Evolutionary conservation across 805 yeast genomes (phyloP).

Genomic region (Teunomyces barrocoloradensis): DNA sequence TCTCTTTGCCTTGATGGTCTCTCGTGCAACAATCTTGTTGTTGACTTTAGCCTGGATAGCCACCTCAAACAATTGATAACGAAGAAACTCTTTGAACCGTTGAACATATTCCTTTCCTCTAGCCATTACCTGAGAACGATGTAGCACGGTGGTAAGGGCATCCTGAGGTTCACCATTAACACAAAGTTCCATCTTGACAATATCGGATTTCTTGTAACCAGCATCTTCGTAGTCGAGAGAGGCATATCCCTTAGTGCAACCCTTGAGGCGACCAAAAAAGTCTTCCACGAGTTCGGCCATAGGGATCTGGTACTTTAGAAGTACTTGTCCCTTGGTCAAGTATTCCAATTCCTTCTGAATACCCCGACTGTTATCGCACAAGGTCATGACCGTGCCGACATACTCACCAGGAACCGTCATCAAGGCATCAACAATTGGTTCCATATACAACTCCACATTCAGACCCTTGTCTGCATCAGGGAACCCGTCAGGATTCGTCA

Average conservation of each 20-base stretch:
- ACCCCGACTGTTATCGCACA: constrained; percentile 85
- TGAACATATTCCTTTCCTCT: constrained; percentile 81
- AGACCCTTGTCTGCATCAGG: constrained; percentile 58
- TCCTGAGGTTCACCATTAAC: constrained; percentile 90
- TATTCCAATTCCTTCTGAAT: constrained; percentile 76
- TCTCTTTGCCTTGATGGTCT: constrained; percentile 88
- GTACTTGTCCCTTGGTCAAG: constrained; percentile 74
- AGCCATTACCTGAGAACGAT: constrained; percentile 67
- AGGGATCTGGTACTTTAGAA: constrained; percentile 78
- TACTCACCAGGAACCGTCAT: constrained; percentile 92
- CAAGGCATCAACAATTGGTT: constrained; percentile 86
- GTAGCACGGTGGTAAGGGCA: constrained; percentile 90
- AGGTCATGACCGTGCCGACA: constrained; percentile 78
- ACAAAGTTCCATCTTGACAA: constrained; percentile 82
- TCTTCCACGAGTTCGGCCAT: constrained; percentile 90
- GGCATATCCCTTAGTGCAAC: constrained; percentile 88
- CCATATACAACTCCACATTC: constrained; percentile 56
- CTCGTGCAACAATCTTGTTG: constrained; percentile 79
- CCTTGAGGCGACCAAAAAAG: constrained; percentile 90
- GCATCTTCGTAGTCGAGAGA: constrained; percentile 92
- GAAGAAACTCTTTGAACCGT: constrained; percentile 73
- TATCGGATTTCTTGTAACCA: constrained; percentile 77
- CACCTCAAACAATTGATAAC: constrained; percentile 86
- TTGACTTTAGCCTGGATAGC: constrained; percentile 88
- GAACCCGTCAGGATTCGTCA: constrained; percentile 91